Evolutionary conservation across 1,284 basidiomycete genomes (phyloP), one percentile per base, ranked within the genome.

Genomic region (Malassezia yamatoensis): DNA sequence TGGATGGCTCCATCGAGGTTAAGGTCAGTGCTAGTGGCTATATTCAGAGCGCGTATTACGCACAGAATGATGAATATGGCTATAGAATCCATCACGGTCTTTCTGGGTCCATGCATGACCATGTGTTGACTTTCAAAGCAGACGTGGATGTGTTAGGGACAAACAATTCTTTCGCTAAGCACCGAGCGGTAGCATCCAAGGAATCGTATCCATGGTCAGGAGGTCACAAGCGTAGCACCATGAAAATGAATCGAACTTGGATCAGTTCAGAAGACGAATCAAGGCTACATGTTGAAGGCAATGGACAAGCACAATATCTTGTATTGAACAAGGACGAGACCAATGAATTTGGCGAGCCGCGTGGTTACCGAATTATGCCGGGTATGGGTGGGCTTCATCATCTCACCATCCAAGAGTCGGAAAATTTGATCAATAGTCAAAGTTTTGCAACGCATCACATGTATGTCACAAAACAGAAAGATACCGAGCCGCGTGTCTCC

Each of bases 61-160:
- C 67, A 13, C 49, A 80, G 49, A 61, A 76, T 1, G 64, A 76
- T 10, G 80, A 83, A 66, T 76, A 74, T 24, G 65, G 58, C 0
- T 84, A 84, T 62, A 83, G 83, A 0, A 78, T 79, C 34, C 77
- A 78, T 15, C 82, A 84, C 41, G 44, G 40, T 37, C 59, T 55
- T 81, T 81, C 83, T 81, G 83, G 83, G 12, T 82, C 80, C 34
- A 68, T 85, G n/a, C 83, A 85, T 60, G 83, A 85, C 65, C 83
- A 85, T 64, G 80, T 84, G 38, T 81, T 85, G 67, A 83, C 82
- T 70, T 84, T 52, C 59, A 73, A 77, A 74, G 78, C 80, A 53
- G 83, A 85, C 61, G 78, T 84, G 43, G 82, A 84, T 61, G 77
- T 85, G 49, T 81, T 75, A 5, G 83, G 83, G 3, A 72, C 70